Percentiles rank a stretch among this genome's conserved stretches.
Conservation (phyloP, 1,284 basidiomycete genomes). For the Marasmius oreades region DNA sequence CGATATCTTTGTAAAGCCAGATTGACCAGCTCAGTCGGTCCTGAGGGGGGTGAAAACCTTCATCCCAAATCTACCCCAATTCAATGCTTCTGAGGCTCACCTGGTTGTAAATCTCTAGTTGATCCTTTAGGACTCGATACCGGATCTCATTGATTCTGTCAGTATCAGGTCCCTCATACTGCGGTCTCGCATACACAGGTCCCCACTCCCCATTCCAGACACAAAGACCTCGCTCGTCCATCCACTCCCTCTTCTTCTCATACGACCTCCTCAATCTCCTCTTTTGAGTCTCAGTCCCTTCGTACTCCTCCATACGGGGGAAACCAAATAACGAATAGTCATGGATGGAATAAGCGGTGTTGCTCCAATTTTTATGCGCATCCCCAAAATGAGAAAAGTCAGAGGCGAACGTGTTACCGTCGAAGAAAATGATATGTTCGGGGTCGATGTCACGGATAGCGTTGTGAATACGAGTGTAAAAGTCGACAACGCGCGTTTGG, state of each 20-base stretch:
- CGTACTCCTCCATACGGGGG: slow-evolving; percentile 47
- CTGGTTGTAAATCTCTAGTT: slow-evolving; percentile 70
- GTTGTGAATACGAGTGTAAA: slow-evolving; percentile 55
- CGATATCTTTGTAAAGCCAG: slow-evolving; percentile 86
- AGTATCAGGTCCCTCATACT: slow-evolving; percentile 56
- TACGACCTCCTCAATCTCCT: slow-evolving; percentile 50
- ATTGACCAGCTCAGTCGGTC: slow-evolving; percentile 76
- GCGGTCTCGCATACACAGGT: slow-evolving; percentile 36
- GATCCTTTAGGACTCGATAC: slow-evolving; percentile 66
- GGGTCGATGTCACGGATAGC: slow-evolving; percentile 60
- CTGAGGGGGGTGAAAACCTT: slow-evolving; percentile 26
- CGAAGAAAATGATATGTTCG: slow-evolving; percentile 56
- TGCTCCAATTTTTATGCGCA: slow-evolving; percentile 45
- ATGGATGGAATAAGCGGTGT: slow-evolving; percentile 74
- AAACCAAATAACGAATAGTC: slow-evolving; percentile 74
- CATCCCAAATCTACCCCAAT: no score
- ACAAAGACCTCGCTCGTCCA: slow-evolving; percentile 59
- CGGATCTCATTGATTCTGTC: slow-evolving; percentile 66
- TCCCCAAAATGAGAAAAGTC: slow-evolving; percentile 65
- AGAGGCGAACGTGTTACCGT: slow-evolving; percentile 66
- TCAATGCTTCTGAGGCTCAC: slow-evolving; percentile 26
- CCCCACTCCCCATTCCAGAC: slow-evolving; percentile 71
- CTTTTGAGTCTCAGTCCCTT: slow-evolving; percentile 50
- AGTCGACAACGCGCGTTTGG: slow-evolving; percentile 44
- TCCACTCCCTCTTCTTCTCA: slow-evolving; percentile 66